A percentile compares a stretch with the other conserved stretches of the same genome.
phyloP scores from a whole-genome alignment of 208 protist genomes.

The Trypanosoma cruzi region DNA sequence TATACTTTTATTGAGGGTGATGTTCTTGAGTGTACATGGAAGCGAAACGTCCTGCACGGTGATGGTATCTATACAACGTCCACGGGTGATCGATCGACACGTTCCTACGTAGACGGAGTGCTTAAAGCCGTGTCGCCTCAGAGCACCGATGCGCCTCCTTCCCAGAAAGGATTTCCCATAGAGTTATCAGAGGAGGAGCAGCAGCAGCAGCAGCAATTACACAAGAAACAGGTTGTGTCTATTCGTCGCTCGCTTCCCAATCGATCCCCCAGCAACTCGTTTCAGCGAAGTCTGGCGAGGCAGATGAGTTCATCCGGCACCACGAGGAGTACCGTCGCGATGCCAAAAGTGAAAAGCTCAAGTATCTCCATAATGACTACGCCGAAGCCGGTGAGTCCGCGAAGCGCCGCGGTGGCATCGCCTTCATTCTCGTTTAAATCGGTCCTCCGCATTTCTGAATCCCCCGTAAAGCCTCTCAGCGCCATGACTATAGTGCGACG shows the following conservation, averaged over 20 bases:
- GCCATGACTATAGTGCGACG: not conserved
- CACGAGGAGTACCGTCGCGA: too few species aligned
- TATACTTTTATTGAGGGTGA: conserved; percentile 83
- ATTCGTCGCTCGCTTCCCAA: conserved; percentile 10
- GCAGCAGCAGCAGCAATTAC: not conserved
- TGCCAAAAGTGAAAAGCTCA: too few species aligned
- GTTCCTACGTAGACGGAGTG: conserved; percentile 72
- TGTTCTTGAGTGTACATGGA: conserved; percentile 71
- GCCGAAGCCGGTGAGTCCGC: too few species aligned
- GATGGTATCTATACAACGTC: conserved; percentile 59
- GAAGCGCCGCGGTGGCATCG: too few species aligned
- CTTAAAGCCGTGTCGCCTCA: conserved; percentile 11
- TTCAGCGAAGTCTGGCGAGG: not conserved
- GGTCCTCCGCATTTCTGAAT: not conserved
- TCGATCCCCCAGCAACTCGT: not conserved
- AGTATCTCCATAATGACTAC: too few species aligned
- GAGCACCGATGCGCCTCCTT: conserved; percentile 40
- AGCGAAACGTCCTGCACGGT: conserved; percentile 78
- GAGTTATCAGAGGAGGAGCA: conserved; percentile 53
- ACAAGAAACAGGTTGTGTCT: not conserved
- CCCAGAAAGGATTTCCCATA: conserved; percentile 81
- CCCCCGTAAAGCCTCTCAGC: not conserved
- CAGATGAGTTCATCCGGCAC: not conserved
- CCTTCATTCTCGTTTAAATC: too few species aligned
- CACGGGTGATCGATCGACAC: conserved; percentile 43